Percentiles rank a stretch among this genome's conserved stretches.
Evolutionary conservation across 2,329 filamentous ascomycete species (phyloP).

Genomic region (Nemania sp.): DNA sequence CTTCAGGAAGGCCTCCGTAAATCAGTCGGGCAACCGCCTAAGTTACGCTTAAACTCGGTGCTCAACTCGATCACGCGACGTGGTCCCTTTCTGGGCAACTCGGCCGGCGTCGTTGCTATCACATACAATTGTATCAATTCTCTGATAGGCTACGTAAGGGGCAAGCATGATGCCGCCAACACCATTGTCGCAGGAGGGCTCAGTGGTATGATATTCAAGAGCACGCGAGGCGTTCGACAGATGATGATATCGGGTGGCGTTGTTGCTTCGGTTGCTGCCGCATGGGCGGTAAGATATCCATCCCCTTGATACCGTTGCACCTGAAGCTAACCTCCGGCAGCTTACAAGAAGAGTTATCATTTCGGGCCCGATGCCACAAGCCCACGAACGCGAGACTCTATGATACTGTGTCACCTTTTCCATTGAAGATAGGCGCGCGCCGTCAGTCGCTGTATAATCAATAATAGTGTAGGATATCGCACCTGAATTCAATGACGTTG

Average conservation of each 20-base stretch:
- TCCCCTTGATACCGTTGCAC: background rate
- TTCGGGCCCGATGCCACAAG: conserved; percentile 17
- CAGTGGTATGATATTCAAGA: conserved; percentile 96
- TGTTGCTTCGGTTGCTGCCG: conserved; percentile 81
- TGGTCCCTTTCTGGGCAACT: conserved; percentile 95
- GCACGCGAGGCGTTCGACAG: conserved; percentile 82
- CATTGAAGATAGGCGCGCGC: conserved; percentile 1
- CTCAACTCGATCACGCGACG: conserved; percentile 92
- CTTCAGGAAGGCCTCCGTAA: conserved; percentile 84
- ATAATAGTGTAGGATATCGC: conserved; percentile 39
- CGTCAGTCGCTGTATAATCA: conserved; percentile 19
- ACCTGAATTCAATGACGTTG: conserved; percentile 27
- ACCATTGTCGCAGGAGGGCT: conserved; percentile 82
- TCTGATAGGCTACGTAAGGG: conserved; percentile 74
- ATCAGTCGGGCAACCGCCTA: conserved; percentile 77
- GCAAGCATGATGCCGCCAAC: conserved; percentile 89
- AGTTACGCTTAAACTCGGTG: conserved; percentile 89
- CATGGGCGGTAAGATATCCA: conserved; percentile 72
- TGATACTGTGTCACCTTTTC: conserved; percentile 12
- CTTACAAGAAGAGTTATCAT: conserved; percentile 37
- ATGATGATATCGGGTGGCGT: conserved; percentile 95
- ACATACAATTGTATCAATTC: conserved; percentile 95
- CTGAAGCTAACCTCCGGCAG: conserved; percentile 43
- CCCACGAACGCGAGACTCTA: conserved; percentile 30
- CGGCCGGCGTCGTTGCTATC: conserved; percentile 92